phyloP scores from a whole-genome alignment of 805 yeast genomes.

The Yarrowia osloensis region DNA sequence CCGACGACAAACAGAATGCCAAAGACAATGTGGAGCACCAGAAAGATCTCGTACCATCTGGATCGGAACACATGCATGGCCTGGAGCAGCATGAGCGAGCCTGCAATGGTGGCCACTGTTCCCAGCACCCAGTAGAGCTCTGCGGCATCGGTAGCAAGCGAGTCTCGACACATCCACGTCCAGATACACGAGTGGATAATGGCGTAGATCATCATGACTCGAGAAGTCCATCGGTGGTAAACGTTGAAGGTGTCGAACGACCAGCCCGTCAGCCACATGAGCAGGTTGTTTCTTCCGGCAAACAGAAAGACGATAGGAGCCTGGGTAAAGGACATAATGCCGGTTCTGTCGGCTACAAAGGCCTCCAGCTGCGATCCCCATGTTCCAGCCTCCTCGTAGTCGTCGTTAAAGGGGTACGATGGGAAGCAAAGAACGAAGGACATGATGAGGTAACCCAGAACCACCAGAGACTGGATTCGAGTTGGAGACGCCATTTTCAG shows the following conservation, averaged over 20 bases:
- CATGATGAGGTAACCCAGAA: constrained; percentile 42
- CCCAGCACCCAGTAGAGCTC: constrained; percentile 40
- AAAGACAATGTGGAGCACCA: constrained; percentile 56
- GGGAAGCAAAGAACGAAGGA: constrained; percentile 38
- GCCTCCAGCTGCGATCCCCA: constrained; percentile 32
- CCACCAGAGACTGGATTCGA: constrained; percentile 47
- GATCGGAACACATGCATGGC: constrained; percentile 57
- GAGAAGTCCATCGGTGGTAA: constrained; percentile 52
- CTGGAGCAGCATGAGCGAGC: constrained; percentile 51
- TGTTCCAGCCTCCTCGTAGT: constrained; percentile 37
- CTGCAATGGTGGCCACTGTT: constrained; percentile 47
- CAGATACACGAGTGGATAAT: constrained; percentile 37
- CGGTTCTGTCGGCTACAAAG: constrained; percentile 37
- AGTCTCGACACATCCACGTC: constrained; percentile 2
- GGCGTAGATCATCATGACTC: constrained; percentile 36
- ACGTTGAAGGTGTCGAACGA: constrained; percentile 60
- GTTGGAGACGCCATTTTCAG: constrained; percentile 45
- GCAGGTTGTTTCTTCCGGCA: constrained; percentile 72
- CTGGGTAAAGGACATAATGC: constrained; percentile 37
- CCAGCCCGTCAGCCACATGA: constrained; percentile 63
- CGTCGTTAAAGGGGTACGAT: constrained; percentile 34
- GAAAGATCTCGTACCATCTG: constrained; percentile 59
- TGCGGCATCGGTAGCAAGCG: not conserved
- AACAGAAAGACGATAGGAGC: constrained; percentile 43
- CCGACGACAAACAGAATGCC: constrained; percentile 56